Conservation (phyloP, 768 basidiomycete genomes). For the Mycena belliarum region DNA sequence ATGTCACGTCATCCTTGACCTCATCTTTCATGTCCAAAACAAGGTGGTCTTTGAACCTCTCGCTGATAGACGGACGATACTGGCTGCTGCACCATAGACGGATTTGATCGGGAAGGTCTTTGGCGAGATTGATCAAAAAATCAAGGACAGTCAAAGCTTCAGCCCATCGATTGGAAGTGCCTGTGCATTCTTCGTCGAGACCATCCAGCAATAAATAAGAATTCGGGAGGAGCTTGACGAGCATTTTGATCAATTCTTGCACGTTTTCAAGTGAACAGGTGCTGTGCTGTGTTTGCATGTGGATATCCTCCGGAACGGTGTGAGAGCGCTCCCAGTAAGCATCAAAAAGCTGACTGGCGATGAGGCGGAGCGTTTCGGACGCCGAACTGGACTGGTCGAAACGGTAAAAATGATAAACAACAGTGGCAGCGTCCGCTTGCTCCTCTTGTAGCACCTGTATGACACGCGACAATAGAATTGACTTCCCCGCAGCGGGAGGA, state of each 20-base stretch:
- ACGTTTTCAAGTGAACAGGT: conserved; percentile 13
- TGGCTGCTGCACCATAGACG: conserved; percentile 30
- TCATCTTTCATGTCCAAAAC: conserved; percentile 16
- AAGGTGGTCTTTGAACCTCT: conserved; percentile 10
- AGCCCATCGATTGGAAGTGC: conserved; percentile 10
- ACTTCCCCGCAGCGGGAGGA: conserved; percentile 26
- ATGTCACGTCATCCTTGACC: conserved; percentile 18
- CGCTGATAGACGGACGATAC: conserved; percentile 15
- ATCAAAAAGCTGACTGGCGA: conserved; percentile 23
- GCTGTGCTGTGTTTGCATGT: conserved; percentile 2
- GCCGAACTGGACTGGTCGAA: conserved; percentile 13
- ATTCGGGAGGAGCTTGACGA: conserved; percentile 13
- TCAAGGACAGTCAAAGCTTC: conserved; percentile 19
- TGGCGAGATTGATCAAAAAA: conserved; percentile 19
- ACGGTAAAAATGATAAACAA: conserved; percentile 26
- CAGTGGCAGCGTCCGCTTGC: neutral
- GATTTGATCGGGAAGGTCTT: conserved; percentile 16
- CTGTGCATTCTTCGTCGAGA: conserved; percentile 27
- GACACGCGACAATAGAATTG: conserved; percentile 21
- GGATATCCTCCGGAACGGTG: conserved; percentile 6
- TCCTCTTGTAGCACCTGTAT: conserved; percentile 10
- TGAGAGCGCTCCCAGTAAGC: conserved; percentile 2
- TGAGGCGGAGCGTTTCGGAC: conserved; percentile 18
- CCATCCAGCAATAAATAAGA: conserved; percentile 30
- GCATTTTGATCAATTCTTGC: conserved; percentile 19